Conservation (phyloP, 164 flowering plant species). For the Brasenia schreberi region DNA sequence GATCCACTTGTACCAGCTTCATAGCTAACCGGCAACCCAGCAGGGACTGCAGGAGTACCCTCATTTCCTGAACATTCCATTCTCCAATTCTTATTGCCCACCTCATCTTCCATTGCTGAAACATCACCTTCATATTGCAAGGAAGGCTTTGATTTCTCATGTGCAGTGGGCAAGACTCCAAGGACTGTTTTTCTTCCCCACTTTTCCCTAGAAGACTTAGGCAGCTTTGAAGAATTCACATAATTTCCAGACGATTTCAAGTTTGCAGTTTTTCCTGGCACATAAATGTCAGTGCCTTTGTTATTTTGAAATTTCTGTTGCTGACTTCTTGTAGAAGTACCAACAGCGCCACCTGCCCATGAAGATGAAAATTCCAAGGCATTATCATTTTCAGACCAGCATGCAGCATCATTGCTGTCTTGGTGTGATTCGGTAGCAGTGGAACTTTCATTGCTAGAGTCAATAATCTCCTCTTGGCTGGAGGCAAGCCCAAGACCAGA, state of each 20-base stretch:
- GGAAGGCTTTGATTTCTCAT: conserved; percentile 43
- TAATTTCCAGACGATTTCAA: conserved; percentile 28
- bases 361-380: conserved; percentile 38
- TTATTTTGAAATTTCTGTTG: conserved; percentile 27
- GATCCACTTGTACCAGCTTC: conserved; percentile 18
- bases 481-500: conserved; percentile 29
- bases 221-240: conserved; percentile 35
- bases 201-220: conserved; percentile 52
- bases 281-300: conserved; percentile 27
- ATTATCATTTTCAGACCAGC: conserved; percentile 53
- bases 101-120: conserved; percentile 30
- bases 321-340: conserved; percentile 24
- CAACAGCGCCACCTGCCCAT: conserved; percentile 20
- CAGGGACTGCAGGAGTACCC: background rate
- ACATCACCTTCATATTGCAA: conserved; percentile 17
- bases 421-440: conserved; percentile 29
- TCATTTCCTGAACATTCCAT: background rate
- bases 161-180: conserved; percentile 16
- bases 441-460: conserved; percentile 36
- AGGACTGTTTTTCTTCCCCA: conserved; percentile 42
- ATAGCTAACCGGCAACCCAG: background rate
- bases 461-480: conserved; percentile 29
- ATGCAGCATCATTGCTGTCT: conserved; percentile 32
- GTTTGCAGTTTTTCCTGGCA: conserved; percentile 34
- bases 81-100: conserved; percentile 44